These are phyloP conservation scores for Eucalyptus grandis DNA, from an alignment of 345 rosid species.

Conservation along the genomic window DNA sequence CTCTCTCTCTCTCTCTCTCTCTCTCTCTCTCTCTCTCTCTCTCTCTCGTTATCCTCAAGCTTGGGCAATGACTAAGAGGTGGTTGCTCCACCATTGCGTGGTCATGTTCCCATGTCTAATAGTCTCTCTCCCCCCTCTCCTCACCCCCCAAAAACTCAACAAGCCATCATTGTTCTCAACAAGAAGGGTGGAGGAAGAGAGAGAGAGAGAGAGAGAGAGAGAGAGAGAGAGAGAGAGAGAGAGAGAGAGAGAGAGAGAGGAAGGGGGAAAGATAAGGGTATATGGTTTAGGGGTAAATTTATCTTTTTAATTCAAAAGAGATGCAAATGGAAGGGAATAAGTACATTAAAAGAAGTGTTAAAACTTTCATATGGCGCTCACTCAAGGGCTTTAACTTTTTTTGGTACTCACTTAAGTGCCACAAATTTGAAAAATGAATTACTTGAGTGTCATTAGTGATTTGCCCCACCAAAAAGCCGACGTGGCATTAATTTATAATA, in stretches of 20 bases:
- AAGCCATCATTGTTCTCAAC: background rate
- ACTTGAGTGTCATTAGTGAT: background rate
- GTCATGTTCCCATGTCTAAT: background rate
- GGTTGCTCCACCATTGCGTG: background rate
- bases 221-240: background rate
- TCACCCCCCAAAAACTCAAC: background rate
- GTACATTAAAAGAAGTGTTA: accelerated
- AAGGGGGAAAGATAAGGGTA: slow-evolving; percentile 1
- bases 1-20: too few relatives aligned
- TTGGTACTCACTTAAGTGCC: background rate
- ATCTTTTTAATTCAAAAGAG: slow-evolving; percentile 14
- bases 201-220: background rate
- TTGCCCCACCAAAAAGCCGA: background rate
- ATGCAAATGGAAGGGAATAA: slow-evolving; percentile 13
- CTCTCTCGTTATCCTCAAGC: background rate
- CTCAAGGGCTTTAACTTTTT: background rate
- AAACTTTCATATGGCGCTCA: background rate
- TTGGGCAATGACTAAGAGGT: background rate
- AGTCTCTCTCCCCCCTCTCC: background rate
- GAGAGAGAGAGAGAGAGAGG: background rate
- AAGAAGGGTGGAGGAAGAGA: background rate
- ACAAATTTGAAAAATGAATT: too few relatives aligned
- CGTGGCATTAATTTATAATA: background rate
- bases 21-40: too few relatives aligned
- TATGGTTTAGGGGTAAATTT: slow-evolving; percentile 19